Conservation (phyloP, 257 asterid genomes). For the Salvia splendens region DNA sequence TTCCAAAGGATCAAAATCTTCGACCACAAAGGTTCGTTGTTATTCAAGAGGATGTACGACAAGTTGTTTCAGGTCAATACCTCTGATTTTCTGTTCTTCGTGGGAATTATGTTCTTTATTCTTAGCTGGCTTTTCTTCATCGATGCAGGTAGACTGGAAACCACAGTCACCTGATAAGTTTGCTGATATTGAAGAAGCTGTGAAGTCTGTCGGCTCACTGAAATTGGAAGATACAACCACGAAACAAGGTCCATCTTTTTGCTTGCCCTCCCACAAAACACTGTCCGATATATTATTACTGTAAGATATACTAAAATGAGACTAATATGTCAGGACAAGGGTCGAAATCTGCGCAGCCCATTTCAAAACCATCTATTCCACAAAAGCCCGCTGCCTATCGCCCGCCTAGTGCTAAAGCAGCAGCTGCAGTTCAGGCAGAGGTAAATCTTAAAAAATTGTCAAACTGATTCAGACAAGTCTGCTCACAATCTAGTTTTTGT, state of each 20-base stretch:
- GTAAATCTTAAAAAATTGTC: conserved; percentile 36
- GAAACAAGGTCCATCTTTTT: conserved; percentile 55
- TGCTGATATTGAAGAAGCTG: conserved; percentile 61
- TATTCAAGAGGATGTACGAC: conserved; percentile 84
- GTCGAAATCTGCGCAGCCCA: conserved; percentile 51
- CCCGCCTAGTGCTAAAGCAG: conserved; percentile 95
- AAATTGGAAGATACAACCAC: conserved; percentile 60
- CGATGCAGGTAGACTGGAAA: conserved; percentile 85
- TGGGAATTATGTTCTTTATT: conserved; percentile 28
- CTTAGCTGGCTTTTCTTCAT: conserved; percentile 27
- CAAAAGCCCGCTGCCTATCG: conserved; percentile 96
- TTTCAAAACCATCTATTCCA: conserved; percentile 54
- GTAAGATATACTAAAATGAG: conserved; percentile 22
- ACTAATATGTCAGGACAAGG: conserved; percentile 59
- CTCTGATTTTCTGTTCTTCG: conserved; percentile 29
- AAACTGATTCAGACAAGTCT: neutral
- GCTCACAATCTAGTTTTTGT: neutral
- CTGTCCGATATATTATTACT: conserved; percentile 20
- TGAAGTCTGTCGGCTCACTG: conserved; percentile 57
- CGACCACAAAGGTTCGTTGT: conserved; percentile 77
- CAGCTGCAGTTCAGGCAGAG: conserved; percentile 88
- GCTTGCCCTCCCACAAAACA: neutral
- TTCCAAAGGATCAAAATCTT: conserved; percentile 82
- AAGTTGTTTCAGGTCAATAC: conserved; percentile 80
- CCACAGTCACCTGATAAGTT: conserved; percentile 82